Conservation (phyloP, 2,329 filamentous ascomycete species). For the Cercospora sojina region DNA sequence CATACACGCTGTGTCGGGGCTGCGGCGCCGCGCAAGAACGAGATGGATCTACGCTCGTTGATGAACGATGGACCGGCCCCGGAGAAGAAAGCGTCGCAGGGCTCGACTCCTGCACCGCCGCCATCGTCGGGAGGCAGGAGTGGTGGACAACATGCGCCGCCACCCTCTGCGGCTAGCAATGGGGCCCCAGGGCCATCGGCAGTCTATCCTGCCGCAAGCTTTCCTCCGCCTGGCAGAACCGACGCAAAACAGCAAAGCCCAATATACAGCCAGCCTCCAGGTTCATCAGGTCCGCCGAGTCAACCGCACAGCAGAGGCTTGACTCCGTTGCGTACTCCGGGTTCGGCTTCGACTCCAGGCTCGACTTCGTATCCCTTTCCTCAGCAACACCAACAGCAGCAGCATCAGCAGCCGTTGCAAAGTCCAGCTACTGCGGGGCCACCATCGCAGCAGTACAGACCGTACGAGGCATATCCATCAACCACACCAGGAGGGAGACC, state of each 20-base stretch:
- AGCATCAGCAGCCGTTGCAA: conserved; percentile 29
- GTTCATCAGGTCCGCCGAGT: conserved; percentile 23
- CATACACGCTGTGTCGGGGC: not conserved
- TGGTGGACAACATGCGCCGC: conserved; percentile 21
- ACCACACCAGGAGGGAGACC: conserved; percentile 32
- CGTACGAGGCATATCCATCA: conserved; percentile 28
- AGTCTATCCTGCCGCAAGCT: conserved; percentile 7
- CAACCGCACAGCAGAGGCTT: conserved; percentile 28
- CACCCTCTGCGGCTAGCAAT: conserved; percentile 16
- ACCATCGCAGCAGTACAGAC: conserved; percentile 26
- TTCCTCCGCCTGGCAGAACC: conserved; percentile 7
- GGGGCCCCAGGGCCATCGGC: conserved; percentile 14
- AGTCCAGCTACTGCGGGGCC: conserved; percentile 32
- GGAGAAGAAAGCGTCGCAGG: conserved; percentile 27
- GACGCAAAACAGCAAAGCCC: conserved; percentile 23
- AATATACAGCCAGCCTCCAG: conserved; percentile 25
- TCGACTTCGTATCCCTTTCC: conserved; percentile 30
- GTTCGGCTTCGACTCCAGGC: conserved; percentile 18
- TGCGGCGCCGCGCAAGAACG: conserved; percentile 12
- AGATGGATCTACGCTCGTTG: conserved; percentile 38
- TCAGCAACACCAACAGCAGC: conserved; percentile 25
- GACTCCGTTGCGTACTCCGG: conserved; percentile 35
- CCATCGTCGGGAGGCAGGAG: conserved; percentile 12
- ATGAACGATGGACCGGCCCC: conserved; percentile 35
- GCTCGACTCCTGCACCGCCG: conserved; percentile 18